Base-by-base conservation (phyloP, 768 basidiomycete species). In the Tephrocybe sp. region DNA sequence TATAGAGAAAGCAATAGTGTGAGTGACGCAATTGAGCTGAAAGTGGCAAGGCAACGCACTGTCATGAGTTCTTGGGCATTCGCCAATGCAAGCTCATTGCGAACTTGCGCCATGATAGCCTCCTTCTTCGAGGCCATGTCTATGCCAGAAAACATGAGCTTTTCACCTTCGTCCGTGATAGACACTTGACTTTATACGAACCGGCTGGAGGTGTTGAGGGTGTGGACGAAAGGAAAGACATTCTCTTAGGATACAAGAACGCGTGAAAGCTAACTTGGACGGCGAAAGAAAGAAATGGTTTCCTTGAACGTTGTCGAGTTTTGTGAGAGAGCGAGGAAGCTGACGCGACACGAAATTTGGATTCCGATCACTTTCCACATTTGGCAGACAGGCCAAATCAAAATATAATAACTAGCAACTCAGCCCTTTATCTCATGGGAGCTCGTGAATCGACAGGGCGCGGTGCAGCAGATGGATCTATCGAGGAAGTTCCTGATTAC, bases 1-100 rank as follows among this genome's bases (percentile, higher is more conserved):
- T 8, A n/a, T 45, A 43, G 14, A 7, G 12, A 43, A 30, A 50
- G 20, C 32, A 46, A 53, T 51, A 23, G 3, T 7, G 42, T 39
- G 33, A 17, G 53, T 13, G 4, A 22, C 12, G 34, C 7, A 23
- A 26, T 45, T 19, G 33, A 23, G 49, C 10, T 42, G 14, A 45
- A 22, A 44, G 8, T 35, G 7, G 13, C 20, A 30, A 45, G 30
- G 30, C 32, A 4, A 61, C 78, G 40, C 65, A 89, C 90, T 52
- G 83, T 85, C 65, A 93, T 85, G 43, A 93, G 81, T 58, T 89
- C 87, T 63, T 92, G 89, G 0, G 86, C 90, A 51, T 87, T 89
- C 1, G 79, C 76, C 11, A 89, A 70, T 5, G 80, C 85, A 52
- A 92, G 72, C 70, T 93, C 89, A 38, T 76, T 76, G 32, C 80